Base-by-base conservation (phyloP, 2,329 filamentous ascomycete genomes). In the Trichoderma semiorbis region DNA sequence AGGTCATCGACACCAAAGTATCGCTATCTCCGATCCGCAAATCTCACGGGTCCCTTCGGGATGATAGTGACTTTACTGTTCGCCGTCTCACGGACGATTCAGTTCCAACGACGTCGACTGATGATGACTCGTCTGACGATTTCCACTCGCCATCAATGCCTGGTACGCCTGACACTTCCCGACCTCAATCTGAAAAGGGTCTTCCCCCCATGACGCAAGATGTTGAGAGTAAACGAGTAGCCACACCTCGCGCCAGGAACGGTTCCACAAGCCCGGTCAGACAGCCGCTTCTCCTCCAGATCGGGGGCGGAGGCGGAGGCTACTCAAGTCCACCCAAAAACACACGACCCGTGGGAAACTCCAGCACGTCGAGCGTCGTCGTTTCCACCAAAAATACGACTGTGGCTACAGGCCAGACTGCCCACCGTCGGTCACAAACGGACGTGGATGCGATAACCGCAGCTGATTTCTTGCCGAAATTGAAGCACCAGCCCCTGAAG, bases 91-190 rank as follows among this genome's bases (percentile, higher is more conserved):
- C 71, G 18, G 43, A 69, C 71, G 3, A 67, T 63, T 21, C 47
- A 8, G 24, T 75, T n/a, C 72, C 72, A 3, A 76, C 75, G 4
- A 80, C 80, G 70, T 81, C 80, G 2, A 81, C 80, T 1, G 81
- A 83, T 1, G 80, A 81, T 8, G 82, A 81, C 5, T 80, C 79
- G 65, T 82, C 80, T 1, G 83, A 84, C 5, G 81, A 80, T 5
- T 77, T 81, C 14, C 80, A 79, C 21, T 80, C 81, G 7, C 70
- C 78, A 0, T 81, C 81, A 1, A 75, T 75, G 8, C 76, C 79
- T 21, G 81, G 81, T 69, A 84, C 83, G 5, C 83, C 83, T 0
- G 78, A 82, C 68, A 81, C 80, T 0, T 83, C 83, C 1, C 79
- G 82, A 14, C 81, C 83, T 0, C 80, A 83, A 62, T 84, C 83